Evolutionary conservation across 345 rosid genomes (phyloP), one percentile per base, ranked within the genome.

Genomic region (Gossypioides kirkii): DNA sequence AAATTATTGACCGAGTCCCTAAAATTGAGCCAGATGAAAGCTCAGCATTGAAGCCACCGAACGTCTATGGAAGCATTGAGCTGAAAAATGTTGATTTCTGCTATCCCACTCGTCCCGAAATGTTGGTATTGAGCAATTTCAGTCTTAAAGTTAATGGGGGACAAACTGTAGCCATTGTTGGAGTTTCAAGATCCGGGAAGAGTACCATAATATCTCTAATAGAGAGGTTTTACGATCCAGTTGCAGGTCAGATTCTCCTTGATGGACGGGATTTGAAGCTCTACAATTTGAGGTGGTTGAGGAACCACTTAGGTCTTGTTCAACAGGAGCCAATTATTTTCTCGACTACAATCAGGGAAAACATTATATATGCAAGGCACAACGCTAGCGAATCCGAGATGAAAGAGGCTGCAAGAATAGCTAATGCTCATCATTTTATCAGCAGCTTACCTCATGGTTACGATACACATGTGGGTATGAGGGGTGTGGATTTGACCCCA

Each of bases 141-240:
- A 96, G 95, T 77, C 91, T 96, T 77, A 96, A 91, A 82, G 90
- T 96, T 61, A 96, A 68, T 49, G 98, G 96, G 26, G 99, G 99
- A 79, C 99, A 93, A 79, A 96, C 99, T 12, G 80, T 93, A 65
- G 99, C 99, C n/a, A 88, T 96, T 63, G 98, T 96, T 73, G 99
- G 99, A 77, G 99, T 93, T 82, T 93, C 98, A 62, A 98, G 99
- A 62, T 96, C 99, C 61, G 99, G 99, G 73, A 96, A 93, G 85
- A 96, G 98, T 88, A 88, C 98, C 13, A 96, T 96, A 63, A 91
- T 96, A 76, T 96, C 99, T 28, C 76, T 96, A 84, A 88, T 96
- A 17, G 89, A 96, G 87, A 86, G 99, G 80, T 96, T 93, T 77
- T 96, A 91, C 54, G 99, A 96, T 82, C 98, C 99, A 55, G 91